A percentile compares a stretch with the other conserved stretches of the same genome.
Evolutionary conservation across 129 eudicot species (phyloP).

Genomic region (Helianthus tuberosus): DNA sequence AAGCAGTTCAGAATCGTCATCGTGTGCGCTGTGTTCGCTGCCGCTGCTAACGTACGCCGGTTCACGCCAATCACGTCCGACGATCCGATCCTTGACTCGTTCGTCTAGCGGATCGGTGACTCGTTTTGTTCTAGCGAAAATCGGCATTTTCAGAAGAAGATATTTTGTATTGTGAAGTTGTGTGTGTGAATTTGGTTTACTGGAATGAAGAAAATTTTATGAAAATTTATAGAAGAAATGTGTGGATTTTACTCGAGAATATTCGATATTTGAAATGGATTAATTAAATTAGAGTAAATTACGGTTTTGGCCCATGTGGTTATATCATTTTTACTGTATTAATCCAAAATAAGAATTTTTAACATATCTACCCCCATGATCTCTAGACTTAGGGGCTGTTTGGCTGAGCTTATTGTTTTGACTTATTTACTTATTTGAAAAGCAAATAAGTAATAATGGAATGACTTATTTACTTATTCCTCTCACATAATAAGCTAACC

Average conservation of each 20-base stretch:
- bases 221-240: conserved; percentile 27
- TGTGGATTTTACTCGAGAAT: conserved; percentile 27
- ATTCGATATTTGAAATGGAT: conserved; percentile 25
- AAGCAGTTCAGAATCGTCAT: conserved; percentile 51
- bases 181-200: background rate
- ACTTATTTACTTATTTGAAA: too few relatives aligned
- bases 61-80: conserved; percentile 34
- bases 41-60: conserved; percentile 57
- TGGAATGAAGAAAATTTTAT: background rate
- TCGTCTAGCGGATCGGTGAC: conserved; percentile 78
- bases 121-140: conserved; percentile 41
- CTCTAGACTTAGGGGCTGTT: too few relatives aligned
- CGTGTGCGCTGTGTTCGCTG: conserved; percentile 53
- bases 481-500: too few relatives aligned
- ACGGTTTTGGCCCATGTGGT: too few relatives aligned
- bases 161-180: too few relatives aligned
- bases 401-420: too few relatives aligned
- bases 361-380: too few relatives aligned
- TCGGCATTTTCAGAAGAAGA: conserved; percentile 38
- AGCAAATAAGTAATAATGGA: too few relatives aligned
- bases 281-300: too few relatives aligned
- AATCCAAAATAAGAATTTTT: too few relatives aligned
- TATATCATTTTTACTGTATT: too few relatives aligned
- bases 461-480: too few relatives aligned
- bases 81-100: conserved; percentile 56